These are phyloP conservation scores for Chlorophyllum brunneum DNA, from an alignment of 768 basidiomycete genomes.

Conservation along the genomic window DNA sequence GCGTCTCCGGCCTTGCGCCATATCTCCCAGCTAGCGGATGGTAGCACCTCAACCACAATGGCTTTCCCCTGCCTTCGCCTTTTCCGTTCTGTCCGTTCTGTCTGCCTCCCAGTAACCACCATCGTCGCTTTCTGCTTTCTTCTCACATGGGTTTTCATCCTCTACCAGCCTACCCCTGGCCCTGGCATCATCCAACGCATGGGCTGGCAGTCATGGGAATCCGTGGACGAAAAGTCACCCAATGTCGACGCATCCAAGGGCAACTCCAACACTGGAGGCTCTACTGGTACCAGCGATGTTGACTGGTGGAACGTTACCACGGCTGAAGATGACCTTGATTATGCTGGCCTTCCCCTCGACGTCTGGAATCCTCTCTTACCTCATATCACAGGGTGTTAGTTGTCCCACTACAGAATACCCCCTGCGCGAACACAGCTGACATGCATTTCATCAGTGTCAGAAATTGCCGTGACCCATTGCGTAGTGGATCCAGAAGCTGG, in stretches of 20 bases:
- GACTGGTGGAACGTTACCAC: conserved; percentile 71
- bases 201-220: conserved; percentile 90
- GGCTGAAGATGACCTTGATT: conserved; percentile 41
- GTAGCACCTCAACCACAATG: conserved; percentile 30
- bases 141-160: conserved; percentile 73
- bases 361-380: conserved; percentile 74
- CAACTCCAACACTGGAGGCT: conserved; percentile 12
- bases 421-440: conserved; percentile 5
- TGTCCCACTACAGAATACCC: background rate
- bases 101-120: conserved; percentile 56
- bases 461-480: conserved; percentile 71
- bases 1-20: background rate
- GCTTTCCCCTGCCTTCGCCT: conserved; percentile 34
- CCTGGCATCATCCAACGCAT: conserved; percentile 69
- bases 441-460: conserved; percentile 56
- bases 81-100: conserved; percentile 48
- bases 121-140: conserved; percentile 66
- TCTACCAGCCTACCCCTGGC: conserved; percentile 75
- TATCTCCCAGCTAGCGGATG: conserved; percentile 19
- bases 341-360: conserved; percentile 73
- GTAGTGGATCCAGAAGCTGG: conserved; percentile 54
- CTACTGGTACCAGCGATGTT: conserved; percentile 27
- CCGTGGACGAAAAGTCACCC: conserved; percentile 32
- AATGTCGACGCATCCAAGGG: conserved; percentile 1
- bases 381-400: conserved; percentile 74